Evolutionary conservation across 345 rosid species (phyloP).

Genomic region (Durio zibethinus): DNA sequence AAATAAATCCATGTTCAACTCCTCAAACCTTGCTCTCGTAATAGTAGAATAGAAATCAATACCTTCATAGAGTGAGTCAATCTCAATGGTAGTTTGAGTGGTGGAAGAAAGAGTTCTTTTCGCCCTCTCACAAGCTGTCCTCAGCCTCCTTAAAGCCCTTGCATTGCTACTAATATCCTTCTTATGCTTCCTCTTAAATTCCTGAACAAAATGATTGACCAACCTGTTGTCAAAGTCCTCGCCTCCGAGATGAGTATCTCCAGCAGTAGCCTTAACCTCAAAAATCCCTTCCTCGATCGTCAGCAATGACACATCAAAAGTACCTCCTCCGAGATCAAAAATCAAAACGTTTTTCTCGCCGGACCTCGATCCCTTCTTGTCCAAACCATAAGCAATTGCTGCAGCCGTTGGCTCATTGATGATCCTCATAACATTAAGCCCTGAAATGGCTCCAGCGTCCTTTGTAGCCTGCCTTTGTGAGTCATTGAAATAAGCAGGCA

Average conservation of each 20-base stretch:
- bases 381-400: conserved; percentile 27
- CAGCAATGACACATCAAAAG: conserved; percentile 36
- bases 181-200: conserved; percentile 69
- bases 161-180: conserved; percentile 67
- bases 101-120: conserved; percentile 71
- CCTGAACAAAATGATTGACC: conserved; percentile 72
- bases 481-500: conserved; percentile 34
- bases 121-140: conserved; percentile 68
- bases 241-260: conserved; percentile 74
- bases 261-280: conserved; percentile 74
- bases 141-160: conserved; percentile 64
- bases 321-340: conserved; percentile 36
- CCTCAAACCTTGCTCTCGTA: conserved; percentile 69
- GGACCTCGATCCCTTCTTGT: conserved; percentile 18
- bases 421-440: conserved; percentile 29
- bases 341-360: conserved; percentile 29
- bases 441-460: conserved; percentile 48
- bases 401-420: conserved; percentile 28
- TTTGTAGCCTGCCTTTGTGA: conserved; percentile 54
- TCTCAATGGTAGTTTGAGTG: conserved; percentile 65
- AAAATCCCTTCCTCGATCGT: conserved; percentile 44
- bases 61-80: conserved; percentile 70
- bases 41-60: conserved; percentile 63
- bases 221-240: conserved; percentile 72
- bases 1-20: conserved; percentile 66